Percentiles rank a stretch among this genome's conserved stretches.
Conservation (phyloP, 192 early-diverging fungal genomes). For the Helicostylum pulchrum region DNA sequence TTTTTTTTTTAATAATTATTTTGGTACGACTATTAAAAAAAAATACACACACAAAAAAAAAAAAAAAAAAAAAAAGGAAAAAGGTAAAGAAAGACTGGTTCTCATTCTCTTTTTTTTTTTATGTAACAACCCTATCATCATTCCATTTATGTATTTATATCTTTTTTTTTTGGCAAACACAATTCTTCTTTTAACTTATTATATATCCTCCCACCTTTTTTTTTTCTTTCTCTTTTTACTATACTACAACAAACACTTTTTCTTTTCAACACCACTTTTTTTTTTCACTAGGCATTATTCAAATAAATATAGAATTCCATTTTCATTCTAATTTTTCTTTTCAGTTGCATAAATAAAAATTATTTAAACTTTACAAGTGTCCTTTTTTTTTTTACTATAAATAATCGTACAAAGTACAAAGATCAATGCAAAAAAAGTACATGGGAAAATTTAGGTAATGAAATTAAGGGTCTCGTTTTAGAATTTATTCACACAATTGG, state of each 20-base stretch:
- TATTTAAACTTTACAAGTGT: too few species aligned
- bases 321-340: too few species aligned
- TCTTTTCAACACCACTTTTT: neutral
- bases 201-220: neutral
- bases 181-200: neutral
- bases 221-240: neutral
- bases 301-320: too few species aligned
- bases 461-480: too few species aligned
- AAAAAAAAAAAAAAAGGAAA: neutral
- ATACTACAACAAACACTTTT: neutral
- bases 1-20: neutral
- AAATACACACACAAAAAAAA: neutral
- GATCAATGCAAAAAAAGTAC: too few species aligned
- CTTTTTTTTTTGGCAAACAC: neutral
- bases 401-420: too few species aligned
- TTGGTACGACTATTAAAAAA: slow-evolving; percentile 2
- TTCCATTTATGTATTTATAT: slow-evolving; percentile 10
- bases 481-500: too few species aligned
- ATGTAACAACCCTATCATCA: slow-evolving; percentile 1
- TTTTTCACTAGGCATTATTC: too few species aligned
- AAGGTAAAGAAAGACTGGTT: too few species aligned
- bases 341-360: too few species aligned
- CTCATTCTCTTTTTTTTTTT: neutral
- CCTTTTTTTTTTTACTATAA: too few species aligned
- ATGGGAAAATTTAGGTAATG: too few species aligned